Base-by-base conservation (phyloP, 139 green algal genomes). In the Ettlia oleoabundans region DNA sequence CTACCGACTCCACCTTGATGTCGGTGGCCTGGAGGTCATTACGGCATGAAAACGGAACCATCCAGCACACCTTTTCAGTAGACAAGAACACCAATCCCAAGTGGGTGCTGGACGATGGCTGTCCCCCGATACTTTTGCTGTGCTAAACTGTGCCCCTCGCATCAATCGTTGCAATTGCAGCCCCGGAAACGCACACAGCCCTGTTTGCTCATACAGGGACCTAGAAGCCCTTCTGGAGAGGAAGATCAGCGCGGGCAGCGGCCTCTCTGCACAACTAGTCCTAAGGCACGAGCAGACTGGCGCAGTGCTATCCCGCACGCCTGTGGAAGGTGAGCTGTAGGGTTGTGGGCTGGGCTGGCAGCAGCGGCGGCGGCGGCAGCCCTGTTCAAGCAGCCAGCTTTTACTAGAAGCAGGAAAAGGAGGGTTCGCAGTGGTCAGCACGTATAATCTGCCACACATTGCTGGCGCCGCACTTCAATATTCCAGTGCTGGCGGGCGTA, bases 301-400 rank as follows among this genome's bases (percentile, higher is more conserved):
- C 73, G 22, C 38, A 2, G 28, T 30, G 33, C 73, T 80, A 8
- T 26, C 3, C 26, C 53, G 73, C 10, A 80, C 73, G 28, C 53
- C 37, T 1, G 35, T 80, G 10, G 53, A 68, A 68, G 73, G 73
- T 80, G 53, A 2, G 73, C n/a, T n/a, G n/a, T n/a, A n/a, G n/a
- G n/a, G n/a, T n/a, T n/a, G n/a, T n/a, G n/a, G n/a, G n/a, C n/a
- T n/a, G n/a, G n/a, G n/a, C n/a, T n/a, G n/a, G n/a, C n/a, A n/a
- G n/a, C n/a, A n/a, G n/a, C n/a, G n/a, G n/a, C n/a, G n/a, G n/a
- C n/a, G n/a, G n/a, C n/a, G n/a, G n/a, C n/a, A n/a, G n/a, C n/a
- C n/a, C n/a, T n/a, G n/a, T n/a, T n/a, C n/a, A n/a, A n/a, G n/a
- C n/a, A n/a, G n/a, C n/a, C n/a, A n/a, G n/a, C n/a, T n/a, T n/a